These are phyloP conservation scores for Pleomassaria siparia DNA, from an alignment of 2,329 filamentous ascomycete species.

Conservation along the genomic window DNA sequence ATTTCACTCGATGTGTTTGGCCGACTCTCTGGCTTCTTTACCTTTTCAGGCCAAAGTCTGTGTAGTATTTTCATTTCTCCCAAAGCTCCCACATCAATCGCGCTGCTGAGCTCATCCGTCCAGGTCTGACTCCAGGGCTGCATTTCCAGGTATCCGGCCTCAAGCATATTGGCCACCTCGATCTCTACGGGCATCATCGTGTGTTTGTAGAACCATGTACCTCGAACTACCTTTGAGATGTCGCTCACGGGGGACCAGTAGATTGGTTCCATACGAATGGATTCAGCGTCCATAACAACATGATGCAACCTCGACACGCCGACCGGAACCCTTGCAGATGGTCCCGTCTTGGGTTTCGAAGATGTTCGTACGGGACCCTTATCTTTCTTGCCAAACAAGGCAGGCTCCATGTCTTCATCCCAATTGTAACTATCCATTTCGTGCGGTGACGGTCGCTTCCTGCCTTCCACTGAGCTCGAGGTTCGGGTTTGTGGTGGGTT, in stretches of 20 bases:
- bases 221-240: conserved; percentile 76
- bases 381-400: conserved; percentile 31
- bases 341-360: conserved; percentile 33
- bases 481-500: conserved; percentile 31
- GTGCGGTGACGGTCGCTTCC: conserved; percentile 40
- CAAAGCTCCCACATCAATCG: conserved; percentile 82
- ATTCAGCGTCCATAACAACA: conserved; percentile 70
- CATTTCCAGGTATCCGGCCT: conserved; percentile 85
- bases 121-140: conserved; percentile 90
- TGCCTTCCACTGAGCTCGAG: conserved; percentile 24
- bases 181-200: conserved; percentile 89
- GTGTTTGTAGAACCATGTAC: conserved; percentile 97
- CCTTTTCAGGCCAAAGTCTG: conserved; percentile 74
- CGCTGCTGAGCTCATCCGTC: conserved; percentile 86
- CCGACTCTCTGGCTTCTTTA: conserved; percentile 53
- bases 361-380: conserved; percentile 24
- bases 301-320: conserved; percentile 88
- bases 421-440: conserved; percentile 52
- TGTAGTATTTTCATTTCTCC: conserved; percentile 92
- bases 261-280: conserved; percentile 82
- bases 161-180: conserved; percentile 84
- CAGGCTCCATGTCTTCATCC: conserved; percentile 47
- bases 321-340: conserved; percentile 69
- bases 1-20: conserved; percentile 42
- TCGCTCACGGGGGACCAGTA: conserved; percentile 97